Base-by-base conservation (phyloP, 2,329 filamentous ascomycete genomes). In the Fusarium staphyleae region DNA sequence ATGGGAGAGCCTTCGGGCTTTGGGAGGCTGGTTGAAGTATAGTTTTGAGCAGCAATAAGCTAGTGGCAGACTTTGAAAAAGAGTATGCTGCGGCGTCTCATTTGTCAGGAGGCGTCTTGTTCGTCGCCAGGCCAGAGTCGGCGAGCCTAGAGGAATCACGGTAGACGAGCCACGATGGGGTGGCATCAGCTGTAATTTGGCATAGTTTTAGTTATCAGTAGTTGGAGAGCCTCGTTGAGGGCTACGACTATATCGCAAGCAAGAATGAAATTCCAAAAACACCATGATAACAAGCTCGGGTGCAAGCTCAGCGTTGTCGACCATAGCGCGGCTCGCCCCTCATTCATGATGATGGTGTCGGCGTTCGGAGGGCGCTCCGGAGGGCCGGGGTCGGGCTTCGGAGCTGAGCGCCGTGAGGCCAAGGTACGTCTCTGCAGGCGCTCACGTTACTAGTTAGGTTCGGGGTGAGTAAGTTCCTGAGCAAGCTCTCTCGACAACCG, bases 1-100 rank as follows among this genome's bases (percentile, higher is more conserved):
- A 69, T 97, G 92, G 91, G 93, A 97, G 79, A 95, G 90, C 74
- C 77, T 97, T 76, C 86, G 89, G 67, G 92, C 93, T 13, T 85
- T 97, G 33, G 83, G 83, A 15, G 81, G 82, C 14, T 86, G 83
- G 83, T 72, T 86, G 67, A 85, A 85, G 78, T 86, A 86, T 66
- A 86, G 81, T 73, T 85, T 86, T 64, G 83, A 86, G 63, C 66
- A 72, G 59, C 59, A 67, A 65, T 67, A 55, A 50, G 37, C 34
- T 39, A 28, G 18, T 48, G 46, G 42, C 29, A 32, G 48, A 40
- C 34, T 57, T 56, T 24, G 39, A 54, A 45, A 54, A 33, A 46
- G 51, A 33, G 34, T 56, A 42, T 57, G 50, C 55, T 54, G 48
- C 34, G 46, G 52, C 54, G 43, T 63, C 51, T 62, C 64, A 44